Evolutionary conservation across 2,329 filamentous ascomycete genomes (phyloP).

Genomic region (Didymella exigua): DNA sequence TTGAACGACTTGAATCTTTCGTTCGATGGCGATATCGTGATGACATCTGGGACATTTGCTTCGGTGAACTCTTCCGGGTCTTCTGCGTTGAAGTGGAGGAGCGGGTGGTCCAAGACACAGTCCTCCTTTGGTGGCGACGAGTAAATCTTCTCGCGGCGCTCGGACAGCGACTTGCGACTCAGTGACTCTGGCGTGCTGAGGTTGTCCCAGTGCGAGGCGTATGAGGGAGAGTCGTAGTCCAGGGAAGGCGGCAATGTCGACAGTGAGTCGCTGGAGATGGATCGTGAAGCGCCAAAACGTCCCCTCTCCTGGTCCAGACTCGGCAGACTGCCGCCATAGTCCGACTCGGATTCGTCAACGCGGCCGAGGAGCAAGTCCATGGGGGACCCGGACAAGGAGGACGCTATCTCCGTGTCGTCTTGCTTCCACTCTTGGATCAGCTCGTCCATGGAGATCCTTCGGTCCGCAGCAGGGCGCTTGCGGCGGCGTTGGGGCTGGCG

Average conservation of each 20-base stretch:
- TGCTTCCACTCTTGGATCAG: slow-evolving; percentile 61
- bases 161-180: slow-evolving; percentile 32
- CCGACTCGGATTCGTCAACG: slow-evolving; percentile 54
- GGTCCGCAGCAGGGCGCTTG: slow-evolving; percentile 50
- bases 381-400: slow-evolving; percentile 52
- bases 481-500: slow-evolving; percentile 52
- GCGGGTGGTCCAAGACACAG: slow-evolving; percentile 63
- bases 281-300: slow-evolving; percentile 49
- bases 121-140: slow-evolving; percentile 59
- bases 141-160: slow-evolving; percentile 54
- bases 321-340: slow-evolving; percentile 46
- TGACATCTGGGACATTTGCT: slow-evolving; percentile 36
- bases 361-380: slow-evolving; percentile 63
- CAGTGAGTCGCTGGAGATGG: slow-evolving; percentile 64
- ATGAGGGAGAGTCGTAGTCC: slow-evolving; percentile 54
- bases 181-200: slow-evolving; percentile 44
- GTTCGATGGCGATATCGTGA: slow-evolving; percentile 29
- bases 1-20: slow-evolving; percentile 59
- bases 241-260: slow-evolving; percentile 55
- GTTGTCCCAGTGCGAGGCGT: slow-evolving; percentile 50
- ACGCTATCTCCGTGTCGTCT: slow-evolving; percentile 49
- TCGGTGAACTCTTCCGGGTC: slow-evolving; percentile 43
- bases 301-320: slow-evolving; percentile 54
- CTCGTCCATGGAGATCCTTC: slow-evolving; percentile 61
- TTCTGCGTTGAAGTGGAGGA: slow-evolving; percentile 52